Evolutionary conservation across 1,139 yeast species (phyloP).

Genomic region (Sugiyamaella castrensis): DNA sequence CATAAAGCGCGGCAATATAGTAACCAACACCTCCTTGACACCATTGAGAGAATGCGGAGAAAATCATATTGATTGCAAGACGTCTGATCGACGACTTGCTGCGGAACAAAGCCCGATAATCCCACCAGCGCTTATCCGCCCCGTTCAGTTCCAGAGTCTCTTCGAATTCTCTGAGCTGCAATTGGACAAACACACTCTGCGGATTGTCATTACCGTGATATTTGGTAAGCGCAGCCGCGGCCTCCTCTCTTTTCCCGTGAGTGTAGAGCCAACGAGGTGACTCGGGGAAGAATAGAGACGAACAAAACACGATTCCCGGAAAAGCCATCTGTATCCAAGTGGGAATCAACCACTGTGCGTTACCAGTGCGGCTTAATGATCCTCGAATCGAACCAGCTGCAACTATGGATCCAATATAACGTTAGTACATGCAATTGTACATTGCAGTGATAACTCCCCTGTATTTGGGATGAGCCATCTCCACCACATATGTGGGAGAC

Average conservation of each 20-base stretch:
- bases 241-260: constrained; percentile 45
- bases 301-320: constrained; percentile 48
- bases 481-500: constrained; percentile 23
- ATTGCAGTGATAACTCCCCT: constrained; percentile 27
- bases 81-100: constrained; percentile 39
- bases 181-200: constrained; percentile 18
- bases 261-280: constrained; percentile 58
- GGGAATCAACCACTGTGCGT: constrained; percentile 32
- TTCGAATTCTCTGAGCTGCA: constrained; percentile 23
- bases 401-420: constrained; percentile 46
- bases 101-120: constrained; percentile 37
- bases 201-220: constrained; percentile 27
- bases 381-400: constrained; percentile 48
- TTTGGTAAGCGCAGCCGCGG: constrained; percentile 38
- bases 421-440: constrained; percentile 42
- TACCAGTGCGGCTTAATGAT: constrained; percentile 34
- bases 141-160: constrained; percentile 18
- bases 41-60: constrained; percentile 14
- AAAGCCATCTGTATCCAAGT: constrained; percentile 46
- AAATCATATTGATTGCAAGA: constrained; percentile 12
- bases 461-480: constrained; percentile 22
- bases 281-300: constrained; percentile 50
- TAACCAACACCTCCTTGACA: constrained; percentile 17
- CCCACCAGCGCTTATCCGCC: constrained; percentile 26
- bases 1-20: constrained; percentile 18